phyloP scores from a whole-genome alignment of 2,329 filamentous ascomycete species.

The Arthrocladium fulminans region DNA sequence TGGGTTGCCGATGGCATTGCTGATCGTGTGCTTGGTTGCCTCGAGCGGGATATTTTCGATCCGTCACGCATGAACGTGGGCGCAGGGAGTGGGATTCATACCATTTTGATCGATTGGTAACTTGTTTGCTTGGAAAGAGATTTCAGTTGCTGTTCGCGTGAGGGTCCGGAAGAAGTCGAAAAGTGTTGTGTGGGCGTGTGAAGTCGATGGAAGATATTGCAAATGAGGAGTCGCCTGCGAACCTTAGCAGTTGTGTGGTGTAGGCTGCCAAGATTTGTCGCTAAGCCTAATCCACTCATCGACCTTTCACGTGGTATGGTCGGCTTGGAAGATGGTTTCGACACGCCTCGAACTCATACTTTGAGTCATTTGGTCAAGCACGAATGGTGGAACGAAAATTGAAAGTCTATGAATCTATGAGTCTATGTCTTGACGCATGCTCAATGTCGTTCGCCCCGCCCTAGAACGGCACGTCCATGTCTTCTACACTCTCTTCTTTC shows the following conservation, averaged over 20 bases:
- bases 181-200: neutral
- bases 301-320: neutral
- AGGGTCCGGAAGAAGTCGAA: neutral
- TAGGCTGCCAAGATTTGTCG: neutral
- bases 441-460: no score
- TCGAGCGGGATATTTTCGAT: slow-evolving; percentile 16
- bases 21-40: slow-evolving; percentile 21
- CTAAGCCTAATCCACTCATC: slow-evolving; percentile 1
- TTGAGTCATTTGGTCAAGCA: neutral
- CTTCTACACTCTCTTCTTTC: slow-evolving; percentile 51
- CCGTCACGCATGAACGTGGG: slow-evolving; percentile 10
- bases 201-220: slow-evolving; percentile 3
- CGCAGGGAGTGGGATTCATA: slow-evolving; percentile 37
- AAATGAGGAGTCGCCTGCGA: neutral
- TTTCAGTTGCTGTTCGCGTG: neutral
- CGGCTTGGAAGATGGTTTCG: neutral
- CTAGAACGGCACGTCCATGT: slow-evolving; percentile 61
- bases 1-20: slow-evolving; percentile 14
- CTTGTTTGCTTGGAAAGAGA: slow-evolving; percentile 27
- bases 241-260: neutral
- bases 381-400: neutral
- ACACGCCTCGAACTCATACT: neutral
- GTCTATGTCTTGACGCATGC: slow-evolving; percentile 6
- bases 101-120: slow-evolving; percentile 55
- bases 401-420: neutral